Conservation (phyloP, 306 rosid genomes). For the Clitoria ternatea region DNA sequence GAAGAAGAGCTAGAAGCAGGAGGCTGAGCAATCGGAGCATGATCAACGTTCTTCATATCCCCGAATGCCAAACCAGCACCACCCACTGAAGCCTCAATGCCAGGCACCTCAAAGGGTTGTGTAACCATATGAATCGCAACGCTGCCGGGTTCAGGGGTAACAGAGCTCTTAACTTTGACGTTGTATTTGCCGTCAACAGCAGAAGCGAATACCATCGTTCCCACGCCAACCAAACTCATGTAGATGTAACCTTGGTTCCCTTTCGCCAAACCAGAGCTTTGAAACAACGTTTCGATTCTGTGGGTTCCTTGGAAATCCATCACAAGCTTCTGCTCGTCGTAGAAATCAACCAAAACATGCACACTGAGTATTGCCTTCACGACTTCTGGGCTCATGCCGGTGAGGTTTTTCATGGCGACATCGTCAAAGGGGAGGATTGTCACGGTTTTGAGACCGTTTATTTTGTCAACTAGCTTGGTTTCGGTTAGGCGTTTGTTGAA, state of each 20-base stretch:
- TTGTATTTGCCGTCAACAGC: conserved; percentile 27
- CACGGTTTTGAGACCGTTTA: conserved; percentile 40
- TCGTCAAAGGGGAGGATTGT: conserved; percentile 48
- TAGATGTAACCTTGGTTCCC: conserved; percentile 39
- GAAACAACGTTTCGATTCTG: conserved; percentile 40
- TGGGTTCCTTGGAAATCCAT: not conserved
- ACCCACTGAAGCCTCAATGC: not conserved
- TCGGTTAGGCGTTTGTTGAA: conserved; percentile 44
- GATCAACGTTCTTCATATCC: too few relatives aligned
- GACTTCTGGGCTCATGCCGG: conserved; percentile 30
- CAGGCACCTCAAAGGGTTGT: conserved; percentile 36
- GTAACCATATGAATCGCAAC: conserved; percentile 49
- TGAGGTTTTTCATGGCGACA: conserved; percentile 1
- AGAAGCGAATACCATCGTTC: conserved; percentile 45
- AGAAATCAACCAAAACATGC: conserved; percentile 39
- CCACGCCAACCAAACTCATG: conserved; percentile 24
- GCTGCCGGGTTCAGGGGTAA: conserved; percentile 31
- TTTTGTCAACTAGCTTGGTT: conserved; percentile 45
- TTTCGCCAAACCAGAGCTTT: conserved; percentile 34
- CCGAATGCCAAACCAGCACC: too few relatives aligned
- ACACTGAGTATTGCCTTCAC: conserved; percentile 33
- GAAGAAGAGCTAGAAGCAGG: too few relatives aligned
- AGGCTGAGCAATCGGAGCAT: too few relatives aligned
- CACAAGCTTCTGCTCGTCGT: conserved; percentile 40
- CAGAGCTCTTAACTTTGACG: conserved; percentile 32